Conservation (phyloP, 2,329 filamentous ascomycete genomes). For the Stemphylium lycopersici region DNA sequence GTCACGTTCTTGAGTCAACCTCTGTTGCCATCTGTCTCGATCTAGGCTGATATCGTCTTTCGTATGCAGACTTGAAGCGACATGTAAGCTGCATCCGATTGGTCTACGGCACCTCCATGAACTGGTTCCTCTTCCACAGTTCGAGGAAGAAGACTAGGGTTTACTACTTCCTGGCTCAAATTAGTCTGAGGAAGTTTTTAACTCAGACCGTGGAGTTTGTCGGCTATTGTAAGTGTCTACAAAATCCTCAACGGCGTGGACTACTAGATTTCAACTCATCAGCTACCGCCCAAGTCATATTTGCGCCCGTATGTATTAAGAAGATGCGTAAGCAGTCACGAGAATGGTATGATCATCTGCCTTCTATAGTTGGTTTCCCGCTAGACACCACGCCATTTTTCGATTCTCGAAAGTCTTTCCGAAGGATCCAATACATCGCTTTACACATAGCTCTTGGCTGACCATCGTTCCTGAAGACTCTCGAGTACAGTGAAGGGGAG, state of each 20-base stretch:
- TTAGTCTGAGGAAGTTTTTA: slow-evolving; percentile 35
- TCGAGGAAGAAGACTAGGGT: slow-evolving; percentile 33
- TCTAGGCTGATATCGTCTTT: background rate
- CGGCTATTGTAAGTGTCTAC: slow-evolving; percentile 21
- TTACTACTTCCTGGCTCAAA: slow-evolving; percentile 38
- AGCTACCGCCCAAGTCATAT: slow-evolving; percentile 31
- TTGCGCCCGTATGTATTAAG: slow-evolving; percentile 31
- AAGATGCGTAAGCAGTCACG: slow-evolving; percentile 34
- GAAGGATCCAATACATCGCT: slow-evolving; percentile 37
- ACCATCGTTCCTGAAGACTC: slow-evolving; percentile 32
- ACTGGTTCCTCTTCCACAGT: slow-evolving; percentile 35
- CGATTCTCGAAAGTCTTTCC: slow-evolving; percentile 34
- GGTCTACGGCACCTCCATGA: slow-evolving; percentile 38
- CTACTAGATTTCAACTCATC: background rate
- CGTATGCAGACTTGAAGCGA: slow-evolving; percentile 26
- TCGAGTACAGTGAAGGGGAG: slow-evolving; percentile 27
- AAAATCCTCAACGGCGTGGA: background rate
- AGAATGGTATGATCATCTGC: slow-evolving; percentile 38
- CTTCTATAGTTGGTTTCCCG: slow-evolving; percentile 29
- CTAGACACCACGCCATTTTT: slow-evolving; percentile 34
- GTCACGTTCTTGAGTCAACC: background rate
- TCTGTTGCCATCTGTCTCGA: background rate
- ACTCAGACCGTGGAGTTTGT: slow-evolving; percentile 37
- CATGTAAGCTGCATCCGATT: slow-evolving; percentile 40
- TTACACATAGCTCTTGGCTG: slow-evolving; percentile 38